Evolutionary conservation across 305 asterid species (phyloP).

Genomic region (Coffea humblotiana): DNA sequence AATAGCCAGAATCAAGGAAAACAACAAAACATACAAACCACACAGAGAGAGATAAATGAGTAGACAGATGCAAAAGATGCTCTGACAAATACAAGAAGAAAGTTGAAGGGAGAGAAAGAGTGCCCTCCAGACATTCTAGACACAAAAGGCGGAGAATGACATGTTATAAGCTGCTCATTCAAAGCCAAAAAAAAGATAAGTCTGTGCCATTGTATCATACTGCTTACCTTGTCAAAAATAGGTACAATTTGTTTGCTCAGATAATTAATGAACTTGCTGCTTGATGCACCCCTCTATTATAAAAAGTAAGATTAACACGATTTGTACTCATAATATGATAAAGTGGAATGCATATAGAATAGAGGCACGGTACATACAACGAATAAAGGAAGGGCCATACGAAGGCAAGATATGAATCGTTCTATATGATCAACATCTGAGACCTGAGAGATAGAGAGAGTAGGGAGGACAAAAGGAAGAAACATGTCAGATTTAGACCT

Average conservation of each 20-base stretch:
- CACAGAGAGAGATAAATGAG: background rate
- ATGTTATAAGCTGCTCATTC: background rate
- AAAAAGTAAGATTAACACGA: slow-evolving; percentile 19
- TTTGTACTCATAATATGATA: background rate
- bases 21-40: background rate
- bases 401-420: slow-evolving; percentile 70
- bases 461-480: background rate
- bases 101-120: background rate
- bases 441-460: slow-evolving; percentile 48
- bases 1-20: background rate
- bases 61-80: slow-evolving; percentile 1
- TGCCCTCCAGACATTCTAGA: background rate
- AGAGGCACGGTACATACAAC: slow-evolving; percentile 40
- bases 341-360: background rate
- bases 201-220: background rate
- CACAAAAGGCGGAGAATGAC: background rate
- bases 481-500: slow-evolving; percentile 9
- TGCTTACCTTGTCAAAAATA: slow-evolving; percentile 83
- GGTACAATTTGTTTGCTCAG: slow-evolving; percentile 81
- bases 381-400: slow-evolving; percentile 76
- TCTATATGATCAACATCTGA: slow-evolving; percentile 81
- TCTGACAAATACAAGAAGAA: background rate
- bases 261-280: slow-evolving; percentile 81
- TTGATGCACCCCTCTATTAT: slow-evolving; percentile 83
- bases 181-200: background rate